Evolutionary conservation across 805 yeast genomes (phyloP).

Genomic region (Candida boleticola): DNA sequence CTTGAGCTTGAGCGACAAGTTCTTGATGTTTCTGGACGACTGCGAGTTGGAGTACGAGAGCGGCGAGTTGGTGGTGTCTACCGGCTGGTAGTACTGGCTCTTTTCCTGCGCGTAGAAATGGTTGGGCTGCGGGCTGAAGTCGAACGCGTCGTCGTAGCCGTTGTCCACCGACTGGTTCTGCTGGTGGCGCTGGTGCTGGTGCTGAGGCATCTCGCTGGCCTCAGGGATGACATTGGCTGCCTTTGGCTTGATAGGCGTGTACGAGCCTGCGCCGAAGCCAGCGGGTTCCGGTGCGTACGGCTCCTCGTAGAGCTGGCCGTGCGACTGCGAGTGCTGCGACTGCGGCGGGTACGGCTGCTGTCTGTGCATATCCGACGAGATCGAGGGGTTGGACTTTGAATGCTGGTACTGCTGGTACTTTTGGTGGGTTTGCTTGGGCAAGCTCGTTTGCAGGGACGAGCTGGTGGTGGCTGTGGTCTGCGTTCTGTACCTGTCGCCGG

Average conservation of each 20-base stretch:
- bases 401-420: neutral
- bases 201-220: constrained; percentile 3
- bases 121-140: neutral
- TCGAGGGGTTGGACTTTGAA: neutral
- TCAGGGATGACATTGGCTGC: neutral
- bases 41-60: constrained; percentile 3
- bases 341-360: neutral
- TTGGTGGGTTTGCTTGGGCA: neutral
- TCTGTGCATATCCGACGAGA: neutral
- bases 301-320: no score
- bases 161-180: neutral
- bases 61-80: neutral
- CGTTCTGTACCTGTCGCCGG: neutral
- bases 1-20: constrained; percentile 16
- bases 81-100: constrained; percentile 16
- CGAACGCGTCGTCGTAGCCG: neutral
- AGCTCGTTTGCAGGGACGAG: neutral
- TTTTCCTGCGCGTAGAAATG: constrained; percentile 4
- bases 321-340: neutral
- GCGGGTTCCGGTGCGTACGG: neutral
- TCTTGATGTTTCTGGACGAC: constrained; percentile 17
- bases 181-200: neutral
- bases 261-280: neutral
- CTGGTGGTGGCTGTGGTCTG: neutral
- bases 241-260: neutral